Evolutionary conservation across 2,329 filamentous ascomycete genomes (phyloP).

Genomic region (Colletotrichum sp.): DNA sequence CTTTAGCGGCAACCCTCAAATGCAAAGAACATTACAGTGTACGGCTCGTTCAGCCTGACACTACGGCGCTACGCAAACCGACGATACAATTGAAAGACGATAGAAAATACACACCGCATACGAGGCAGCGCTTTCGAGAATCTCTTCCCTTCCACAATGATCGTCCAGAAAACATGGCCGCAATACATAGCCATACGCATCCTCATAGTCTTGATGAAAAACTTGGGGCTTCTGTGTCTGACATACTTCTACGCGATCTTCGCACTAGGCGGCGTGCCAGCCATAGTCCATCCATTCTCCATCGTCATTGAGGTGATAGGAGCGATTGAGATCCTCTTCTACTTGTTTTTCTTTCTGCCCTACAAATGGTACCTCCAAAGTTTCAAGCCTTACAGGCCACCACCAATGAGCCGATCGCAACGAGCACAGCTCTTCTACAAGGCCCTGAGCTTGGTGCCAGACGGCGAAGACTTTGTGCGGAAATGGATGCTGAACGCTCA

Average conservation of each 20-base stretch:
- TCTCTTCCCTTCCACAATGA: not conserved
- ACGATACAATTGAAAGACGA: not conserved
- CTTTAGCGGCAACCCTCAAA: not conserved
- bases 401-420: not conserved
- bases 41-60: not conserved
- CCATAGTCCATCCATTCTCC: conserved; percentile 26
- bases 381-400: conserved; percentile 1
- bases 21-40: not conserved
- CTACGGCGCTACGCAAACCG: not conserved
- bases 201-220: conserved; percentile 4
- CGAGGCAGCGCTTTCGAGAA: not conserved
- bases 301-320: conserved; percentile 25
- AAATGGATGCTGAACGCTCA: conserved; percentile 64
- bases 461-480: conserved; percentile 55
- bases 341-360: conserved; percentile 44
- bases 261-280: conserved; percentile 21
- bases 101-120: not conserved
- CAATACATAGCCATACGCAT: conserved; percentile 10
- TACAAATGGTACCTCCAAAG: conserved; percentile 42
- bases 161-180: conserved; percentile 17
- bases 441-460: conserved; percentile 38
- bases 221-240: conserved; percentile 18
- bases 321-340: conserved; percentile 46
- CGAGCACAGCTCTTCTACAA: conserved; percentile 8
- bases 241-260: conserved; percentile 24